Conservation (phyloP, 768 basidiomycete species). For the Naganishia onofrii region DNA sequence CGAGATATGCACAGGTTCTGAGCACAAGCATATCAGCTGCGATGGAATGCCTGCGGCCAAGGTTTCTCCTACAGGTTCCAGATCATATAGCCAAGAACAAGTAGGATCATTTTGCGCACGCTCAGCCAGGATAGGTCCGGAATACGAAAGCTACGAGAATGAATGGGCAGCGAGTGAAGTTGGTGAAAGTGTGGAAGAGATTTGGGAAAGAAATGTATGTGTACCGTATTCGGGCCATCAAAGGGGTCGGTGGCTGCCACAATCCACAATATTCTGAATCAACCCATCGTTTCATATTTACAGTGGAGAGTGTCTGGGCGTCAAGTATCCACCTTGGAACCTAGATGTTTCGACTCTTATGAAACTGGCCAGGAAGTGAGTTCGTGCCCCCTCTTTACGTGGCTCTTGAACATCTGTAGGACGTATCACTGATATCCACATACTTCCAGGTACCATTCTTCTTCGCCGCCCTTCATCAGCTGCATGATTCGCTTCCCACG, state of each 20-base stretch:
- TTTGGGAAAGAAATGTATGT: slow-evolving; percentile 48
- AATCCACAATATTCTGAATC: background rate
- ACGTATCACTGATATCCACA: background rate
- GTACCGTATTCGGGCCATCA: background rate
- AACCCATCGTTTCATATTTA: background rate
- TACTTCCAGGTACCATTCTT: slow-evolving; percentile 42
- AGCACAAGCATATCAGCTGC: slow-evolving; percentile 12
- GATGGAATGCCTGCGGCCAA: background rate
- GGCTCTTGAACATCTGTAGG: background rate
- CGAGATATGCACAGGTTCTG: background rate
- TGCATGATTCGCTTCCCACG: slow-evolving; percentile 38
- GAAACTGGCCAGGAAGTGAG: slow-evolving; percentile 36
- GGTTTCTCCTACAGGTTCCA: slow-evolving; percentile 26
- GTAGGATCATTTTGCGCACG: slow-evolving; percentile 43
- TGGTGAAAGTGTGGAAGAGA: slow-evolving; percentile 50
- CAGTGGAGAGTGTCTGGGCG: slow-evolving; percentile 48
- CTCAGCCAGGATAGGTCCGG: slow-evolving; percentile 37
- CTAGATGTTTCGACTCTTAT: slow-evolving; percentile 34
- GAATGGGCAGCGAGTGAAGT: slow-evolving; percentile 51
- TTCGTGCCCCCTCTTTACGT: background rate
- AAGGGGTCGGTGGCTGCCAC: background rate
- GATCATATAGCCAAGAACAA: slow-evolving; percentile 42
- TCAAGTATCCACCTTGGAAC: slow-evolving; percentile 43
- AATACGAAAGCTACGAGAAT: slow-evolving; percentile 38
- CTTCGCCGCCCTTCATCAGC: slow-evolving; percentile 51